Percentiles rank a stretch among this genome's conserved stretches.
These are phyloP conservation scores for Heritiera fomes DNA, from an alignment of 345 rosid species.

Conservation along the genomic window DNA sequence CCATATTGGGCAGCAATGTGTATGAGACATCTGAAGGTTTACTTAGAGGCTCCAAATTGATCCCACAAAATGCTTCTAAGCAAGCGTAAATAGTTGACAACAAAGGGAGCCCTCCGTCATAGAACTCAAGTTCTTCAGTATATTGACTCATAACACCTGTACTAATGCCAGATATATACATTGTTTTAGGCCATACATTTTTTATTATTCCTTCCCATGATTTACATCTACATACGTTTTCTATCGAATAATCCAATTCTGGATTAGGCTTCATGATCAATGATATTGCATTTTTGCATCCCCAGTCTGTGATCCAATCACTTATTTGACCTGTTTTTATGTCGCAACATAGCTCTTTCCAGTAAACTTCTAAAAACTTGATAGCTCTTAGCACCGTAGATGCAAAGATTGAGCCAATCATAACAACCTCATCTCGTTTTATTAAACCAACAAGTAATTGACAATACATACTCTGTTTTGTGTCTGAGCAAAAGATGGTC, in stretches of 20 bases:
- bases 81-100: not conserved
- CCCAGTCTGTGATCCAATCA: constrained; percentile 50
- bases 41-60: constrained; percentile 26
- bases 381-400: constrained; percentile 11
- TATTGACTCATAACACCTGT: constrained; percentile 41
- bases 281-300: not conserved
- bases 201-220: constrained; percentile 67
- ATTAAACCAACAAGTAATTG: not conserved
- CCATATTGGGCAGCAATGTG: constrained; percentile 33
- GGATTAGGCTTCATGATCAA: constrained; percentile 36
- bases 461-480: not conserved
- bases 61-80: constrained; percentile 26
- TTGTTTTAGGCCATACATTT: constrained; percentile 59
- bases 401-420: constrained; percentile 49
- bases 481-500: not conserved
- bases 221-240: constrained; percentile 32
- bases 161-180: constrained; percentile 47
- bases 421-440: not conserved
- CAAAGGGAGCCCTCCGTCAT: not conserved
- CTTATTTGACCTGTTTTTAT: constrained; percentile 49
- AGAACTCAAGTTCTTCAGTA: not conserved
- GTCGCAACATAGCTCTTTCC: constrained; percentile 51
- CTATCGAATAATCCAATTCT: constrained; percentile 43
- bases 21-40: constrained; percentile 30
- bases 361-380: constrained; percentile 13